Evolutionary conservation across 176 grass and related monocot genomes (phyloP).

Genomic region (Puya raimondii): DNA sequence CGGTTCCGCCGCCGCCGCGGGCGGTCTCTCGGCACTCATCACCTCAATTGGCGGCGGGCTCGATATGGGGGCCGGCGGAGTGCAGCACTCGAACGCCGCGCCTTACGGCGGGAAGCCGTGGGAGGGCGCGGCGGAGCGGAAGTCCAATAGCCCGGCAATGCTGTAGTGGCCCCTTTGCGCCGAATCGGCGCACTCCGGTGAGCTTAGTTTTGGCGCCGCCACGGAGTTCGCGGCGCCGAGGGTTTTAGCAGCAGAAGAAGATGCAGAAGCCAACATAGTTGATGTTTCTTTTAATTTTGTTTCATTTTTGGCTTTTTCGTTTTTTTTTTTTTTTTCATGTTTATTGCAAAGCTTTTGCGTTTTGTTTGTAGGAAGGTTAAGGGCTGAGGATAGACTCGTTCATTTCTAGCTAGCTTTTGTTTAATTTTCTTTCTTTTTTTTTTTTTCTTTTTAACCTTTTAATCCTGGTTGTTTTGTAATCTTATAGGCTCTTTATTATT

Average conservation of each 20-base stretch:
- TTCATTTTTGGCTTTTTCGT: not conserved
- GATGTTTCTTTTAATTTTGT: not conserved
- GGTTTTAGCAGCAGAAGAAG: not conserved
- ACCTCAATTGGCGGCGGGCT: constrained; percentile 51
- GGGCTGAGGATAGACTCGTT: not conserved
- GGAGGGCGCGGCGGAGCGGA: constrained; percentile 24
- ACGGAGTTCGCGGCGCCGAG: not conserved
- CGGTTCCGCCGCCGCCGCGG: constrained; percentile 20
- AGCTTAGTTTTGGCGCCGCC: not conserved
- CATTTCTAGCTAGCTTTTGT: not conserved
- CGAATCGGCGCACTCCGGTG: not conserved
- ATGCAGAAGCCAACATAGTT: not conserved
- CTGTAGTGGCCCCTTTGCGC: constrained; percentile 23
- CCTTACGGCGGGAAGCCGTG: constrained; percentile 16
- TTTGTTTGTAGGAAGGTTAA: not conserved
- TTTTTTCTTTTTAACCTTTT: not conserved
- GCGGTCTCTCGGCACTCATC: constrained; percentile 46
- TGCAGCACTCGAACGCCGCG: constrained; percentile 8
- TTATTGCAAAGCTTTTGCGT: not conserved
- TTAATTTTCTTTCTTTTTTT: not conserved
- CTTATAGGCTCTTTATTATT: too few species aligned
- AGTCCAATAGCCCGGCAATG: constrained; percentile 33
- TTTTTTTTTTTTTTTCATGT: not conserved
- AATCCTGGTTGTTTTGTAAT: too few species aligned
- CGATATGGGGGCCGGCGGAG: constrained; percentile 34